Evolutionary conservation across 805 yeast species (phyloP).

Genomic region (Candida bentonensis): DNA sequence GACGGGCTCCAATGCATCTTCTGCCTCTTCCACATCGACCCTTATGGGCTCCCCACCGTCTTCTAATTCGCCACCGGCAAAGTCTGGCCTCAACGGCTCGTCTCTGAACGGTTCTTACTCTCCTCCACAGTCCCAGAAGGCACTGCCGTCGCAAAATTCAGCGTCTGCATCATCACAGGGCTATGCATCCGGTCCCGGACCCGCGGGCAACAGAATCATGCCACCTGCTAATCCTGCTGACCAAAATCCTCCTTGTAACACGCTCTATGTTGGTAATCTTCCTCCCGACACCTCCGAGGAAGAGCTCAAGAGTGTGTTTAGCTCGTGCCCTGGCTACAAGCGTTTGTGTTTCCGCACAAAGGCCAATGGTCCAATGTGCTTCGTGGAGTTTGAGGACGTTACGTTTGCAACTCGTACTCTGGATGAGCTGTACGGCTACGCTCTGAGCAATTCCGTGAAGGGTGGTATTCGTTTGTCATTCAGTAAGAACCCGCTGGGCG

Average conservation of each 20-base stretch:
- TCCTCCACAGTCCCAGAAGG: conserved; percentile 2
- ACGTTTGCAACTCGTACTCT: conserved; percentile 85
- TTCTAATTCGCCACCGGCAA: conserved; percentile 3
- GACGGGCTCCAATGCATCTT: background rate
- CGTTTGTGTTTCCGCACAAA: conserved; percentile 84
- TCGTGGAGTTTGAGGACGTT: conserved; percentile 96
- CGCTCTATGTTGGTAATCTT: conserved; percentile 88
- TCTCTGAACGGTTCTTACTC: background rate
- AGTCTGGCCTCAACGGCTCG: background rate
- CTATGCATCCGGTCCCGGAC: background rate
- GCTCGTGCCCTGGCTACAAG: conserved; percentile 85
- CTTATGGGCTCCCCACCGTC: conserved; percentile 5
- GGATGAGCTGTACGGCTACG: conserved; percentile 86
- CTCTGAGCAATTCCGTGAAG: conserved; percentile 74
- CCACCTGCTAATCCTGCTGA: conserved; percentile 89
- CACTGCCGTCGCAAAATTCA: background rate
- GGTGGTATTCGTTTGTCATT: conserved; percentile 93
- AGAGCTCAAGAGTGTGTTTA: conserved; percentile 74
- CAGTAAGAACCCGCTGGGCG: conserved; percentile 94
- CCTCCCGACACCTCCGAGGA: conserved; percentile 96
- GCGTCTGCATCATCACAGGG: conserved; percentile 3
- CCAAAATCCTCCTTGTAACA: conserved; percentile 97
- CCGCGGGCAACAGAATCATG: conserved; percentile 15
- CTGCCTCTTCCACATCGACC: conserved; percentile 5
- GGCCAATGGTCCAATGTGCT: conserved; percentile 91